These are phyloP conservation scores for Picea glauca DNA, from an alignment of 75 land plant species.

Conservation along the genomic window DNA sequence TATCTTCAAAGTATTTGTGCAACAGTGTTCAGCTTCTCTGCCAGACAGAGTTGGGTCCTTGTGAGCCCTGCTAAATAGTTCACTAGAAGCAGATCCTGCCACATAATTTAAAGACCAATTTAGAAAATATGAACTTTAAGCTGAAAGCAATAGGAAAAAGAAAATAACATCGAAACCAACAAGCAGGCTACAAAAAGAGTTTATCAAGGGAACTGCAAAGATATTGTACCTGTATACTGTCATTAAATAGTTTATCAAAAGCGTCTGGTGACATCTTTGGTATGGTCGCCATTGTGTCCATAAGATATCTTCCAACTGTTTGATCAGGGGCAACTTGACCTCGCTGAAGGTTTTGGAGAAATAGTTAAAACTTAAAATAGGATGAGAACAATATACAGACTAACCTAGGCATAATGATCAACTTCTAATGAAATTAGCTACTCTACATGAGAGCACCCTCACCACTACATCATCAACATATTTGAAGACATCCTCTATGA, in stretches of 20 bases:
- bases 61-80: constrained; percentile 86
- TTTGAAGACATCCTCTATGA: constrained; percentile 80
- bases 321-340: constrained; percentile 71
- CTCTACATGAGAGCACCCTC: constrained; percentile 11
- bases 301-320: constrained; percentile 68
- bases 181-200: not conserved
- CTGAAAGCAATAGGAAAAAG: not conserved
- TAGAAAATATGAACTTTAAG: not conserved
- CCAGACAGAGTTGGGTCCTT: constrained; percentile 87
- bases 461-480: constrained; percentile 97
- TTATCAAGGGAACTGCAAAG: not conserved
- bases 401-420: not conserved
- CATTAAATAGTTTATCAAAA: constrained; percentile 94
- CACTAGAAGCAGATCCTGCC: constrained; percentile 80
- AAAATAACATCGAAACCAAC: not conserved
- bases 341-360: constrained; percentile 41
- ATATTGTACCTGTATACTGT: constrained; percentile 75
- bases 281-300: constrained; percentile 73
- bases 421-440: not conserved
- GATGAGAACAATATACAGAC: not conserved
- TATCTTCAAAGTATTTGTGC: constrained; percentile 69
- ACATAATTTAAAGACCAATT: not conserved
- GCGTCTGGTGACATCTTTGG: constrained; percentile 80
- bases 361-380: not conserved
- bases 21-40: constrained; percentile 97